Evolutionary conservation across 768 basidiomycete species (phyloP), one percentile per base, ranked within the genome.

Genomic region (Leccinum subgranulosum): DNA sequence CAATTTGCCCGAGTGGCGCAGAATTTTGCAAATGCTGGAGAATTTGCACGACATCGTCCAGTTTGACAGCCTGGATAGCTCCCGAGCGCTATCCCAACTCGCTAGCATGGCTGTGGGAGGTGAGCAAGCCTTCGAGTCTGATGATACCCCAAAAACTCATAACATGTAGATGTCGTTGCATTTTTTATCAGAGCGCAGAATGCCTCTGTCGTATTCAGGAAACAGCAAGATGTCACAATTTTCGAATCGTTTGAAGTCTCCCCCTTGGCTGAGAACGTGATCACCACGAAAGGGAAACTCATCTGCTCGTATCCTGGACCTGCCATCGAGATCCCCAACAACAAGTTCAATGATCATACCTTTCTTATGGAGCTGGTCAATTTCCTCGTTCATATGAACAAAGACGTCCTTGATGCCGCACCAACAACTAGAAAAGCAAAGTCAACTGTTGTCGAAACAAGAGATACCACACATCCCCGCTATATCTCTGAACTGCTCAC

Each of bases 241-340:
- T 21, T 50, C 31, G 81, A 82, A 60, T 65, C 66, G 17, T 83
- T 82, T 54, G 76, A 81, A 57, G 70, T 75, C 6, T 76, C 77
- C 3, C 74, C 78, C 1, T 57, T 61, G 21, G 59, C 68, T 6
- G 58, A 59, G 14, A 60, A 55, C 14, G 49, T 50, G 19, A 33
- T 50, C 29, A 12, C 29, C 11, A 33, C 49, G 12, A 29, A 50
- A 33, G 49, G 49, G 10, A 50, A 50, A n/a, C 49, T 50, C 12
- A 6, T 31, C 19, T 50, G 49, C 31, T 50, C 31, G 12, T 50
- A 50, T 33, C 49, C 49, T n/a, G 49, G 49, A 19, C 49, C 49
- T 19, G 49, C 49, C 19, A 50, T 50, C n/a, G 49, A 50, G 19
- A 33, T 50, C 19, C 49, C 49, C 19, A 50, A 50, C 31, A 8